A percentile compares a stretch with the other conserved stretches of the same genome.
phyloP scores from a whole-genome alignment of 1,284 basidiomycete genomes.

The Malassezia pachydermatis region DNA sequence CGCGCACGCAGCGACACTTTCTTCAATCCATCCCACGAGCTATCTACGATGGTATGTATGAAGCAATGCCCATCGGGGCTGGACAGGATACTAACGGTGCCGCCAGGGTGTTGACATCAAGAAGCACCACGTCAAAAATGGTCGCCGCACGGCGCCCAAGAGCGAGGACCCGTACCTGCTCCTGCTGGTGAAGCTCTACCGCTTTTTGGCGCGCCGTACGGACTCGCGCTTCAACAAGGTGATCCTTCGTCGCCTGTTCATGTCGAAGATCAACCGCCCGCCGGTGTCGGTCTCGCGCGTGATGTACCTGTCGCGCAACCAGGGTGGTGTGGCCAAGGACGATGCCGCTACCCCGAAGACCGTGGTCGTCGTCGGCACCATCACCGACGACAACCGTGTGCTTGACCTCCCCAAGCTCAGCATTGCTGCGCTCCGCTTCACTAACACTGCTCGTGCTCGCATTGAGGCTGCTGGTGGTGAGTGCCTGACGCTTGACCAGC shows the following conservation, averaged over 20 bases:
- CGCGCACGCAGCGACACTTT: slow-evolving; percentile 4
- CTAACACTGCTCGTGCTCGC: slow-evolving; percentile 78
- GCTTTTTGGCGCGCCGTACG: slow-evolving; percentile 94
- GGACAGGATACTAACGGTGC: slow-evolving; percentile 8
- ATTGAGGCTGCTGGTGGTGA: slow-evolving; percentile 94
- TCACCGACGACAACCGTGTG: slow-evolving; percentile 93
- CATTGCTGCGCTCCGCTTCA: slow-evolving; percentile 90
- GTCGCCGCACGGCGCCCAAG: slow-evolving; percentile 84
- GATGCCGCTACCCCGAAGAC: slow-evolving; percentile 57
- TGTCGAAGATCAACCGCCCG: slow-evolving; percentile 93
- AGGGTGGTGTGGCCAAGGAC: slow-evolving; percentile 38
- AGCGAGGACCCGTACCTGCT: slow-evolving; percentile 98
- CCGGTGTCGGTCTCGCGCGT: slow-evolving; percentile 61
- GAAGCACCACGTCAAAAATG: slow-evolving; percentile 98
- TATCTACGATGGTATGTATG: slow-evolving; percentile 15
- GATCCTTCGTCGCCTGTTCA: slow-evolving; percentile 90
- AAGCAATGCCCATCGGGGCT: neutral
- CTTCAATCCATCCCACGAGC: slow-evolving; percentile 18
- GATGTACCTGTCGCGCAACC: slow-evolving; percentile 45
- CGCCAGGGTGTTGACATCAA: slow-evolving; percentile 89
- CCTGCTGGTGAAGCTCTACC: slow-evolving; percentile 98
- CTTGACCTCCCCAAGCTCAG: slow-evolving; percentile 78
- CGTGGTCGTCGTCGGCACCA: slow-evolving; percentile 78
- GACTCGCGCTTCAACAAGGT: slow-evolving; percentile 96
- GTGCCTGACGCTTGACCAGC: slow-evolving; percentile 87